These are phyloP conservation scores for Rosa chinensis DNA, from an alignment of 306 rosid species.

Conservation along the genomic window DNA sequence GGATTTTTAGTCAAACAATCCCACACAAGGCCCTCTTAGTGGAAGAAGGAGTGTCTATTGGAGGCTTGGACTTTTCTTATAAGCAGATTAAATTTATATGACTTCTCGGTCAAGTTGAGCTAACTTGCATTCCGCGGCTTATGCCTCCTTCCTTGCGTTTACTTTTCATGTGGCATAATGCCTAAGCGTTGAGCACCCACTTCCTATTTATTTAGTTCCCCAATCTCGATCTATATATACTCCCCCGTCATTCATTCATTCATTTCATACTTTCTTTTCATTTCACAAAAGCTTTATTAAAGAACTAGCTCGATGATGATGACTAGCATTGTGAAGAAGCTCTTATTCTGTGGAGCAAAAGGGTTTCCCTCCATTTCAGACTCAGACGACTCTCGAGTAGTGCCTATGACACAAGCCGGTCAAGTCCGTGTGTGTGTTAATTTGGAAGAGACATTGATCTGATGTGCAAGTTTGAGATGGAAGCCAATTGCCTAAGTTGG, in stretches of 20 bases:
- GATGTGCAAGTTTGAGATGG: no score
- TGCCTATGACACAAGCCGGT: no score
- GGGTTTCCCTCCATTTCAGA: no score
- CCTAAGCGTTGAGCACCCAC: neutral
- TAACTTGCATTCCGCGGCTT: neutral
- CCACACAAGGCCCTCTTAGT: no score
- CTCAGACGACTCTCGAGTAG: no score
- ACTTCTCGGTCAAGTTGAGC: neutral
- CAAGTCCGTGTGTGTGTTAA: no score
- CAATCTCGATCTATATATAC: neutral
- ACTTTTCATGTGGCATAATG: neutral
- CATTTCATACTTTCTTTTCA: neutral
- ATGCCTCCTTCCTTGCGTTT: neutral
- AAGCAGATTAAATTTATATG: no score
- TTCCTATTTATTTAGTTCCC: neutral
- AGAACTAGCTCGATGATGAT: neutral
- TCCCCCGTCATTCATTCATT: neutral
- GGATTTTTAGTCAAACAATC: no score
- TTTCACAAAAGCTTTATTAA: neutral
- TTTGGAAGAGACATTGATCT: no score
- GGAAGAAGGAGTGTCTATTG: no score
- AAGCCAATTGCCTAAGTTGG: no score
- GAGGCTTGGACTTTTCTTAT: neutral
- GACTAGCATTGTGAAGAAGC: neutral
- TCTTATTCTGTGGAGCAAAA: no score